Percentiles rank a stretch among this genome's conserved stretches.
phyloP scores from a whole-genome alignment of 2,329 filamentous ascomycete genomes.

The Bipolaris zeicola region DNA sequence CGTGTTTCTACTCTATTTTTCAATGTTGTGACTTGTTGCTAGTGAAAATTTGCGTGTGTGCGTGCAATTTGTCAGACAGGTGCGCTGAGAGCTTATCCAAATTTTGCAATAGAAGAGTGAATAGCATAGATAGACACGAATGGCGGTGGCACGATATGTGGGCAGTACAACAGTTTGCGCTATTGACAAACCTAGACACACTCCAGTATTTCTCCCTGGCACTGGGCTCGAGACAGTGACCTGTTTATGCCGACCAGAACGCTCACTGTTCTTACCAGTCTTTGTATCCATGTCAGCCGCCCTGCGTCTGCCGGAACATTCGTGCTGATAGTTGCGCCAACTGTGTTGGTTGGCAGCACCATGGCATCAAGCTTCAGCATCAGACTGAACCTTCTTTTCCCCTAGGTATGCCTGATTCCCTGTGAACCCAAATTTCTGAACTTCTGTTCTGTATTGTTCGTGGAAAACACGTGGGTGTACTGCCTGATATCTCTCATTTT shows the following conservation, averaged over 20 bases:
- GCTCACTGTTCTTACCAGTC: background rate
- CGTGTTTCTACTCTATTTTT: background rate
- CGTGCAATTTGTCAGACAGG: background rate
- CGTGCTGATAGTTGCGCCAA: slow-evolving; percentile 2
- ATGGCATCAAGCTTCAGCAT: slow-evolving; percentile 4
- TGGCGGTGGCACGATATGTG: background rate
- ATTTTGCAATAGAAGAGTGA: background rate
- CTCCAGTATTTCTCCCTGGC: no score
- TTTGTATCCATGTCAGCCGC: background rate
- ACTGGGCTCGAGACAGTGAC: background rate
- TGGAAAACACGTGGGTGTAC: no score
- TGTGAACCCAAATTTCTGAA: no score
- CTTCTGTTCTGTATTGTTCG: no score
- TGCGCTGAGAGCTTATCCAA: background rate
- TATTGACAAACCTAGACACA: no score
- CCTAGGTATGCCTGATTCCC: background rate
- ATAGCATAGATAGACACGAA: background rate
- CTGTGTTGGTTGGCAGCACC: background rate
- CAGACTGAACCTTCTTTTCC: background rate
- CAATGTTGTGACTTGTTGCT: background rate
- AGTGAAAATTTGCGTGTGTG: background rate
- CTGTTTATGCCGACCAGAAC: background rate
- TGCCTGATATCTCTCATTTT: no score
- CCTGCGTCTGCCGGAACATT: background rate
- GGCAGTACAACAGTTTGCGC: background rate